A percentile compares a stretch with the other conserved stretches of the same genome.
Conservation (phyloP, 768 basidiomycete species). For the Tephrocybe sp. region DNA sequence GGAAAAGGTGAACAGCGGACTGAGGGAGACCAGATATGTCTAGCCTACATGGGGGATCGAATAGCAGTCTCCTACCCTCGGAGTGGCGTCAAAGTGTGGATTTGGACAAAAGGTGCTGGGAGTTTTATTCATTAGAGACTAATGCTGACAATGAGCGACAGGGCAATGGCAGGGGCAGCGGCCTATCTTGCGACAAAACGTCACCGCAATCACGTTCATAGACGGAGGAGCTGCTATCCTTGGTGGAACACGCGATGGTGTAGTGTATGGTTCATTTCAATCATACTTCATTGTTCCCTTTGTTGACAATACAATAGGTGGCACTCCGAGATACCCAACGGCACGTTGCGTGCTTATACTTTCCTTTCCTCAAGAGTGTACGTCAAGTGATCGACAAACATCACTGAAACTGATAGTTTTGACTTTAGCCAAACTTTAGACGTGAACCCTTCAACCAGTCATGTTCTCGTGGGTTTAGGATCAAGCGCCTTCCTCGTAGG, state of each 20-base stretch:
- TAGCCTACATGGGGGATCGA: conserved; percentile 54
- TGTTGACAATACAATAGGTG: conserved; percentile 40
- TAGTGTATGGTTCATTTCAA: conserved; percentile 41
- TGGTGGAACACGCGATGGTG: conserved; percentile 69
- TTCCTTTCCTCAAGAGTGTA: conserved; percentile 62
- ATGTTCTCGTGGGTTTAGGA: conserved; percentile 51
- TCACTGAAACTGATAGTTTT: background rate
- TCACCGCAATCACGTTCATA: conserved; percentile 61
- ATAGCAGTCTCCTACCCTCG: conserved; percentile 62
- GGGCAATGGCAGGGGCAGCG: conserved; percentile 65
- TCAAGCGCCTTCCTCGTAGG: conserved; percentile 51
- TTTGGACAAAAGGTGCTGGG: conserved; percentile 49
- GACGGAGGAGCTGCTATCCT: conserved; percentile 61
- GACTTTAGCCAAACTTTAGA: conserved; percentile 49
- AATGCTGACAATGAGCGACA: conserved; percentile 21
- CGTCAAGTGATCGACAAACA: conserved; percentile 19
- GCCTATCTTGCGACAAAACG: conserved; percentile 61
- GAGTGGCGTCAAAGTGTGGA: conserved; percentile 64
- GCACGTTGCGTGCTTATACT: conserved; percentile 56
- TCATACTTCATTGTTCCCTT: background rate
- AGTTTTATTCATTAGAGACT: background rate
- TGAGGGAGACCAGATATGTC: conserved; percentile 40
- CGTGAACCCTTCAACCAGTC: conserved; percentile 42
- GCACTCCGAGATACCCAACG: conserved; percentile 68
- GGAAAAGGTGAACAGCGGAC: conserved; percentile 31